Conservation (phyloP, 805 yeast species). For the Candida silvatica region DNA sequence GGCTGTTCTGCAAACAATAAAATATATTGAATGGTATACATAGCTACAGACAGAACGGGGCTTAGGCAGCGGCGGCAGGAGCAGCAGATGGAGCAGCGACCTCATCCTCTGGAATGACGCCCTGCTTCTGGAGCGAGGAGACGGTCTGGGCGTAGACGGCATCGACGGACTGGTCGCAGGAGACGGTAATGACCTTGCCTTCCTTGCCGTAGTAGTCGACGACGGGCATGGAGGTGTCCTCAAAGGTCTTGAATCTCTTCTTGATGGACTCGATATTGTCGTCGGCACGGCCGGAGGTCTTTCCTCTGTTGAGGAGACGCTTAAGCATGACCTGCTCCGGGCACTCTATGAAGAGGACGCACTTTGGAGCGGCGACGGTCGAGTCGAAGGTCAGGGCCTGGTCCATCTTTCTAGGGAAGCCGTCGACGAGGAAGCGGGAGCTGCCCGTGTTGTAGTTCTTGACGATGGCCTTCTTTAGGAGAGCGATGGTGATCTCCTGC, state of each 20-base stretch:
- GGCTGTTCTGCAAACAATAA: too few relatives aligned
- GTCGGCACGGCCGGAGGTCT: conserved; percentile 90
- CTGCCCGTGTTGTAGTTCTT: conserved; percentile 41
- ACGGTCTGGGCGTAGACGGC: conserved; percentile 65
- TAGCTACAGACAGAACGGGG: too few relatives aligned
- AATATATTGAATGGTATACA: too few relatives aligned
- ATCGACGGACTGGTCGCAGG: conserved; percentile 76
- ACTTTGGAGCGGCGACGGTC: conserved; percentile 56
- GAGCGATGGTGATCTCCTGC: conserved; percentile 79
- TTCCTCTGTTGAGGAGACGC: conserved; percentile 83
- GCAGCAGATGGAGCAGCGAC: too few relatives aligned
- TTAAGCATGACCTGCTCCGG: conserved; percentile 77
- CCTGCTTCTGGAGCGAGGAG: conserved; percentile 46
- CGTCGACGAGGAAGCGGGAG: conserved; percentile 76
- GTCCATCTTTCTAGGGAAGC: conserved; percentile 98
- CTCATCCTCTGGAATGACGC: conserved; percentile 10
- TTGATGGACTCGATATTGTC: conserved; percentile 87
- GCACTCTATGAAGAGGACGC: conserved; percentile 73
- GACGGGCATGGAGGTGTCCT: conserved; percentile 91
- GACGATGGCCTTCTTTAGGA: conserved; percentile 71
- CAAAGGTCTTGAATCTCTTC: conserved; percentile 80
- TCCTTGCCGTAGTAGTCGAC: conserved; percentile 72
- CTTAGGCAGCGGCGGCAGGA: too few relatives aligned
- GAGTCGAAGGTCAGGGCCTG: conserved; percentile 93
- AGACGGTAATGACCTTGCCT: conserved; percentile 66